These are phyloP conservation scores for Urtica urens DNA, from an alignment of 306 rosid species.

Conservation along the genomic window DNA sequence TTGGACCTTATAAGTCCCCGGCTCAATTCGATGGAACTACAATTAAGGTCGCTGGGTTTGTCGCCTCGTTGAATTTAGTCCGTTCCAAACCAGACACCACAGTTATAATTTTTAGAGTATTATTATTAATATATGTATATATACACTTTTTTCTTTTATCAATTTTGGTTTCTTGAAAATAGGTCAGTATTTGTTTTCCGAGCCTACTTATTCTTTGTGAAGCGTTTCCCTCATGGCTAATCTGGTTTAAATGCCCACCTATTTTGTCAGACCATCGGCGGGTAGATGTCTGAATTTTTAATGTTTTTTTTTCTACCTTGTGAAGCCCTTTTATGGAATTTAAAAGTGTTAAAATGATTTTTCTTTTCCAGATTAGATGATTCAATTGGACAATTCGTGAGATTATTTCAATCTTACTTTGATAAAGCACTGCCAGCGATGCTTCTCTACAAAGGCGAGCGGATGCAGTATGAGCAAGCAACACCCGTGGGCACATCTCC, in stretches of 20 bases:
- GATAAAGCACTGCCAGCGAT: slow-evolving; percentile 70
- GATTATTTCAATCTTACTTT: slow-evolving; percentile 62
- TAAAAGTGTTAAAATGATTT: background rate
- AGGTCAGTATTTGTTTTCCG: background rate
- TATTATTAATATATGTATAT: too few relatives aligned
- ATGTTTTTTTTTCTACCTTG: background rate
- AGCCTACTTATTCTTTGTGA: background rate
- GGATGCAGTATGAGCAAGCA: slow-evolving; percentile 55
- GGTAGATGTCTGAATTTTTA: too few relatives aligned
- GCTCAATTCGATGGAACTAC: too few relatives aligned
- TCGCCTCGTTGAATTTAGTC: too few relatives aligned
- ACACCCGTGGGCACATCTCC: slow-evolving; percentile 38
- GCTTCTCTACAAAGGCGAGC: slow-evolving; percentile 75
- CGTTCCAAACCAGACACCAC: too few relatives aligned
- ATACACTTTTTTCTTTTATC: too few relatives aligned
- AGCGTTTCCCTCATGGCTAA: background rate
- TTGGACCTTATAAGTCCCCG: too few relatives aligned
- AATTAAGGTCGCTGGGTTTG: too few relatives aligned
- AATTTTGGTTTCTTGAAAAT: too few relatives aligned
- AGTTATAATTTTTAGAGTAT: too few relatives aligned
- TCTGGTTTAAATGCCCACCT: slow-evolving; percentile 1
- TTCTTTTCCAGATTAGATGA: slow-evolving; percentile 38
- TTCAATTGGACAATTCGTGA: slow-evolving; percentile 51
- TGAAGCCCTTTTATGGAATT: background rate
- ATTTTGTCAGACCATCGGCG: too few relatives aligned